These are phyloP conservation scores for Suillus ampliporus DNA, from an alignment of 768 basidiomycete genomes.

Conservation along the genomic window DNA sequence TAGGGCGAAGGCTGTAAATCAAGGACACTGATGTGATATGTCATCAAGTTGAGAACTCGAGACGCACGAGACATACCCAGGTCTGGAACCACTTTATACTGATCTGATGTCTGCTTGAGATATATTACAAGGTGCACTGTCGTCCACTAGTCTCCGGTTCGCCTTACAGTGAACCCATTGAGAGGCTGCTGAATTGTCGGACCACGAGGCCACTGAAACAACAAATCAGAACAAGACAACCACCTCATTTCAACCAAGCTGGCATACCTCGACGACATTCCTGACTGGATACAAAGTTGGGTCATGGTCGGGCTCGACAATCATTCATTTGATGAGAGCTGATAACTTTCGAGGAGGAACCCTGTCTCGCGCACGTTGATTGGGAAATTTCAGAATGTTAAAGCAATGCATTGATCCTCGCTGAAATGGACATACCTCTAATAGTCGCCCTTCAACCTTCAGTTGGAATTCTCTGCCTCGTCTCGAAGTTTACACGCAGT, in stretches of 20 bases:
- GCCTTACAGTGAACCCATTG: conserved; percentile 86
- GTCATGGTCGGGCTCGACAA: conserved; percentile 91
- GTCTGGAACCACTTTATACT: conserved; percentile 79
- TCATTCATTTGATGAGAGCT: conserved; percentile 80
- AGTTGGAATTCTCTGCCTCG: conserved; percentile 90
- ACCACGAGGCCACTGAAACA: conserved; percentile 63
- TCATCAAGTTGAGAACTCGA: conserved; percentile 14
- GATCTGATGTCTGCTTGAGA: conserved; percentile 85
- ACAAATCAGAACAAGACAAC: conserved; percentile 47
- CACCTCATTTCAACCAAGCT: too few relatives aligned
- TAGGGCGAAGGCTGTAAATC: too few relatives aligned
- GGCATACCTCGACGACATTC: too few relatives aligned
- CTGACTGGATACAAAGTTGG: conserved; percentile 79
- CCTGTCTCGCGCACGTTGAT: conserved; percentile 68
- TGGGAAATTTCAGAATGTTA: conserved; percentile 49
- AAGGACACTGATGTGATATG: too few relatives aligned
- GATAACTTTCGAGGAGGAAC: conserved; percentile 78
- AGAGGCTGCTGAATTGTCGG: conserved; percentile 63
- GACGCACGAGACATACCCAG: conserved; percentile 52
- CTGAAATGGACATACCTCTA: conserved; percentile 61
- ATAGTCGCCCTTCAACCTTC: conserved; percentile 83
- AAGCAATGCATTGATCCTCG: neutral
- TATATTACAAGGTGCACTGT: conserved; percentile 80
- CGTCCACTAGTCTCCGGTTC: conserved; percentile 81
- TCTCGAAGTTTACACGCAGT: conserved; percentile 80